Base-by-base conservation (phyloP, 768 basidiomycete genomes). In the Sporobolomyces pararoseus region DNA sequence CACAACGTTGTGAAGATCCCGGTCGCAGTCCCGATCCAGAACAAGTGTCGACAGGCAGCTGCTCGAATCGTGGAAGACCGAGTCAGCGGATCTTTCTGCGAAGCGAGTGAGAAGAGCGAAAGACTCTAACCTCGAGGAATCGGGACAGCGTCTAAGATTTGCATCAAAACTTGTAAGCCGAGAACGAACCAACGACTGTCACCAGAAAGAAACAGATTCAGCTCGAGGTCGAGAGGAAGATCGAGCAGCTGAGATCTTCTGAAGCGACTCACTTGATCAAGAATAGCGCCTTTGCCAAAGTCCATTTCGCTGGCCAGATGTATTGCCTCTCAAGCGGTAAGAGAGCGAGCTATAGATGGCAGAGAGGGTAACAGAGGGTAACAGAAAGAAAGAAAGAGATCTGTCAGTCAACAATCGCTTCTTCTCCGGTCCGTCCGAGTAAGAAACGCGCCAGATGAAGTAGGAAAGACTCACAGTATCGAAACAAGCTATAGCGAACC, bases 401-500 rank as follows among this genome's bases (percentile, higher is more conserved):
- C 10, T 12, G 25, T 57, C 55, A 57, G 34, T 57, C 55, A 57
- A 57, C 55, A 47, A 47, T 47, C 10, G 7, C 19, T 54, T 32
- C 4, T 19, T 34, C 6, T 14, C 35, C 9, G n/a, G n/a, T n/a
- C n/a, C n/a, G n/a, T n/a, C n/a, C n/a, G n/a, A n/a, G n/a, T n/a
- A n/a, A n/a, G n/a, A n/a, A n/a, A n/a, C n/a, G n/a, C n/a, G 32
- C 10, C 29, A 4, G 9, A 32, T 31, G 25, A 54, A 17, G 21
- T 27, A 32, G 17, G 31, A 29, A 19, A 35, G 9, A 57, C 55
- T 57, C 35, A 37, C 55, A 35, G 55, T 57, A 37, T 57, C 55
- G 35, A 39, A 57, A 34, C 55, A 57, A 35, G 55, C 55, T 6
- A 57, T 57, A 34, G 35, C 10, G 55, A 37, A 57, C 55, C 55